Base-by-base conservation (phyloP, 1,139 yeast species). In the Eremothecium sinecaudum region DNA sequence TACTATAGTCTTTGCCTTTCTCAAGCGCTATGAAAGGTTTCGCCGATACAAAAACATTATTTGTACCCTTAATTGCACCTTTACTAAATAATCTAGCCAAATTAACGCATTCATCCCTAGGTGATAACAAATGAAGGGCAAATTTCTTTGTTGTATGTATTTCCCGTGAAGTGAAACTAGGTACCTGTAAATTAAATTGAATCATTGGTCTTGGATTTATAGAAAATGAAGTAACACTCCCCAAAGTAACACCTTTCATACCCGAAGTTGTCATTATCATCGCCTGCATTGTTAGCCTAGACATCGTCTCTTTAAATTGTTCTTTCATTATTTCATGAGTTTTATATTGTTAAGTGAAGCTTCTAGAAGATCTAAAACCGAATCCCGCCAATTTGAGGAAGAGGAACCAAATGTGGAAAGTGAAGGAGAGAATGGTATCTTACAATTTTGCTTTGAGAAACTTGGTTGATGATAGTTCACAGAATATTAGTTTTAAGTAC, bases 101-200 rank as follows among this genome's bases (percentile, higher is more conserved):
- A 6, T 60, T 53, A 1, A 74, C 76, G 1, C 82, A 65, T 12
- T 60, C 58, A 0, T 52, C 39, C 0, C 69, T 63, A 0, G 93
- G 86, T 4, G 75, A 73, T 46, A 86, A 59, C 19, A 83, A 56
- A 57, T 86, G 94, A n/a, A 86, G 61, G 1, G 92, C 94, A 47
- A 83, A 67, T 35, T 58, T 55, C 25, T 65, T 62, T 37, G 67
- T 59, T 7, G 65, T 60, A 47, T 80, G 86, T 30, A 86, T 60
- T 14, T 73, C 65, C 10, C 63, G 62, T 0, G 92, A 76, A 0
- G 95, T 84, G 32, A 77, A 69, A 5, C 94, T 80, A 0, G 95
- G 95, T 18, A 77, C 61, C 58, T 82, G 93, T 34, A 86, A 63
- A 51, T 84, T 86, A 60, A 86, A 84, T 48, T 81, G 90, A 2